phyloP scores from a whole-genome alignment of 2,329 filamentous ascomycete species.

The Lojkania enalia region DNA sequence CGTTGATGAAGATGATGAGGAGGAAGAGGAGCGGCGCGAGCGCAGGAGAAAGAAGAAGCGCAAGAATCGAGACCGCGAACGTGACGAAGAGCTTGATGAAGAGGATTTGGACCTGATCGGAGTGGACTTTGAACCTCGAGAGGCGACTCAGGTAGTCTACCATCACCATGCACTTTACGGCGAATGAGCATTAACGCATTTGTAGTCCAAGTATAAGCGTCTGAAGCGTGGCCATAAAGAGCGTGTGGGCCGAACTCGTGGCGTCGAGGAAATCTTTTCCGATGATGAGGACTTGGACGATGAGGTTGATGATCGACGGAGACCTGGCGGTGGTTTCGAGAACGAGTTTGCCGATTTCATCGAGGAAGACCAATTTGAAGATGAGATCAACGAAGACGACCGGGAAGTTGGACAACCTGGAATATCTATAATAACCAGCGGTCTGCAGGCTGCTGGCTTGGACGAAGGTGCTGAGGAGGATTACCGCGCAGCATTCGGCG shows the following conservation, averaged over 20 bases:
- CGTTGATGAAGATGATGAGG: conserved; percentile 83
- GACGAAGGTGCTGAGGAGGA: conserved; percentile 93
- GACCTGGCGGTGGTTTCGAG: conserved; percentile 27
- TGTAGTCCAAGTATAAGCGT: conserved; percentile 88
- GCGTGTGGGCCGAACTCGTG: conserved; percentile 63
- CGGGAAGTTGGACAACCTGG: conserved; percentile 83
- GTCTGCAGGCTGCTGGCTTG: conserved; percentile 79
- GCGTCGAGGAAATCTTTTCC: conserved; percentile 90
- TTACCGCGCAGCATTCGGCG: conserved; percentile 94
- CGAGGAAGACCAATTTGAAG: conserved; percentile 80
- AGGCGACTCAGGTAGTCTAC: conserved; percentile 66
- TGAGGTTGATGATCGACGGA: conserved; percentile 47
- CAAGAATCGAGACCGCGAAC: conserved; percentile 62
- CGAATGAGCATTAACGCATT: conserved; percentile 16
- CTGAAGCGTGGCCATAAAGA: conserved; percentile 88
- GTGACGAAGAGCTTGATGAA: conserved; percentile 85
- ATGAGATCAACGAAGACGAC: conserved; percentile 85
- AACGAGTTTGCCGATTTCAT: conserved; percentile 74
- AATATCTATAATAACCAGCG: conserved; percentile 67
- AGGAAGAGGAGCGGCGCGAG: conserved; percentile 57
- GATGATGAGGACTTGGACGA: conserved; percentile 82
- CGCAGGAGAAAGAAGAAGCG: conserved; percentile 76
- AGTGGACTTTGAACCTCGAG: conserved; percentile 71
- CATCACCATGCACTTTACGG: conserved; percentile 2
- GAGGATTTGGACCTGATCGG: conserved; percentile 96